A percentile compares a stretch with the other conserved stretches of the same genome.
These are phyloP conservation scores for Trametes coccinea DNA, from an alignment of 768 basidiomycete species.

Conservation along the genomic window DNA sequence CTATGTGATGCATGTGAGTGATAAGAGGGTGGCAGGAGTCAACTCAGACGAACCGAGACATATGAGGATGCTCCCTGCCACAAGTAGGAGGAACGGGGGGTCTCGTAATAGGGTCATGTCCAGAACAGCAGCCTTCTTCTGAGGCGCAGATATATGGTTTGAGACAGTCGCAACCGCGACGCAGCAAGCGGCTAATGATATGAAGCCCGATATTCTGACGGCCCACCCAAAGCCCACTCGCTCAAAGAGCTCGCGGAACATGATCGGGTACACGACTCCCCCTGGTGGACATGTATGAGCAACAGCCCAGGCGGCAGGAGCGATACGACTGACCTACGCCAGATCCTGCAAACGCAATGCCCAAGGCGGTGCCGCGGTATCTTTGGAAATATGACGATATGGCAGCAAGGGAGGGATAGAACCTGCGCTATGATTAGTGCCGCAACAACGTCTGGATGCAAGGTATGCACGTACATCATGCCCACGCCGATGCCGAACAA, in stretches of 20 bases:
- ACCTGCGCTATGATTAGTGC: constrained; percentile 38
- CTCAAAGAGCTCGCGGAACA: constrained; percentile 58
- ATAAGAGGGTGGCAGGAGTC: no score
- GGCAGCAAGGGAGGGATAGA: constrained; percentile 67
- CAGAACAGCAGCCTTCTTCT: constrained; percentile 24
- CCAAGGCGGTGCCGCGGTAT: constrained; percentile 69
- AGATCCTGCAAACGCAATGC: constrained; percentile 68
- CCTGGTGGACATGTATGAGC: constrained; percentile 37
- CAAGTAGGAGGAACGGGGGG: constrained; percentile 53
- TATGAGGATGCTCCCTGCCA: constrained; percentile 54
- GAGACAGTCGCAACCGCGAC: constrained; percentile 44
- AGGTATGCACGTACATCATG: constrained; percentile 48
- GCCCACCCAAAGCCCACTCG: constrained; percentile 62
- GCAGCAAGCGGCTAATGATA: constrained; percentile 47
- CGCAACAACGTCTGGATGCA: no score
- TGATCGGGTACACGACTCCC: constrained; percentile 66
- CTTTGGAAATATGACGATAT: constrained; percentile 64
- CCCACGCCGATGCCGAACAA: constrained; percentile 66
- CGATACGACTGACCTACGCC: constrained; percentile 45
- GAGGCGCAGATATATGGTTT: constrained; percentile 25
- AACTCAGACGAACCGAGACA: constrained; percentile 49
- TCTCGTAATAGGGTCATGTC: constrained; percentile 43
- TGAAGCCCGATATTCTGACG: constrained; percentile 55
- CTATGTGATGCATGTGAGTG: constrained; percentile 34
- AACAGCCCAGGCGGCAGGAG: not conserved